Conservation (phyloP, 345 rosid species). For the Ricinus communis region DNA sequence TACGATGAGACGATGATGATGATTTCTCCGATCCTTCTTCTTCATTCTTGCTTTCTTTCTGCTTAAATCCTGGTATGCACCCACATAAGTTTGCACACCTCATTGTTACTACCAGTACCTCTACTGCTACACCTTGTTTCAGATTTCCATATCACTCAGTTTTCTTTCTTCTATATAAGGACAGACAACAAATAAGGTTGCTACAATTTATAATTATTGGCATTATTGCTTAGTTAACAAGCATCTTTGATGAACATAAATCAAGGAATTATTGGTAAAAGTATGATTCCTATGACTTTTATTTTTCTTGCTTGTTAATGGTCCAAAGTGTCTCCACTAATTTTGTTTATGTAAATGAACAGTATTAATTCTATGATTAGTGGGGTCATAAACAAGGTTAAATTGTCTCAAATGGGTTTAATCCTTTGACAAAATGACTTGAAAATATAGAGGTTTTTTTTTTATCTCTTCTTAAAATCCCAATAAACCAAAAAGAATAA, state of each 20-base stretch:
- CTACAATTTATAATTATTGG: neutral
- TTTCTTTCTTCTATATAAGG: neutral
- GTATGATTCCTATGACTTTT: neutral
- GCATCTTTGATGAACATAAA: conserved; percentile 8
- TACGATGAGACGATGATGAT: conserved; percentile 11
- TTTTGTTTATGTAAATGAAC: too few relatives aligned
- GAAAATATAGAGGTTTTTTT: too few relatives aligned
- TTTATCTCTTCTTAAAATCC: too few relatives aligned
- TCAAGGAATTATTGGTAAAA: conserved; percentile 6
- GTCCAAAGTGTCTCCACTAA: too few relatives aligned
- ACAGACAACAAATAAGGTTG: neutral
- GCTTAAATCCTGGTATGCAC: conserved; percentile 23
- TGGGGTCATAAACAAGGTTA: too few relatives aligned
- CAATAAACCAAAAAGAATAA: too few relatives aligned
- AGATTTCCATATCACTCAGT: neutral
- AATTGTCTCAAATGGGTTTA: too few relatives aligned
- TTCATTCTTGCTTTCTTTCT: conserved; percentile 9
- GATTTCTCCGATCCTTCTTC: conserved; percentile 2
- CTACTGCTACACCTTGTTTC: neutral
- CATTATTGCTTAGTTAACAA: neutral
- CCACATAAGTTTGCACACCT: conserved; percentile 18
- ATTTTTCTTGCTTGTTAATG: neutral
- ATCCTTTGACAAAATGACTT: too few relatives aligned
- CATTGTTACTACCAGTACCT: neutral
- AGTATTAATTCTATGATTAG: too few relatives aligned